Base-by-base conservation (phyloP, 2,329 filamentous ascomycete species). In the Teratosphaeriaceae sp. region DNA sequence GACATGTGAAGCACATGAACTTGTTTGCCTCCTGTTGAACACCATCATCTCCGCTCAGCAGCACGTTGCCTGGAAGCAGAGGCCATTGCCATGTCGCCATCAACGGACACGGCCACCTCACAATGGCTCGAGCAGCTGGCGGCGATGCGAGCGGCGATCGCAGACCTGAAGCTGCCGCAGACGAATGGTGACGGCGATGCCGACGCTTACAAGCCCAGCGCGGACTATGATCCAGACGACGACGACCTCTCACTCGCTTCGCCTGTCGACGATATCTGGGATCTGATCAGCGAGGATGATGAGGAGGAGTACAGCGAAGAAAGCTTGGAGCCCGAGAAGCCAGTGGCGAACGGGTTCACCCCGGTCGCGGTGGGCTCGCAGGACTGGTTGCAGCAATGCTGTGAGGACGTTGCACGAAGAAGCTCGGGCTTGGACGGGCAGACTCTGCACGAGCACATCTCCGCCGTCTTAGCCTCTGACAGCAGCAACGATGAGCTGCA, bases 51-150 rank as follows among this genome's bases (percentile, higher is more conserved):
- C n/a, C n/a, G n/a, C n/a, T n/a, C n/a, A n/a, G n/a, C n/a, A n/a
- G n/a, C n/a, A n/a, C n/a, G n/a, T n/a, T n/a, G n/a, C n/a, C n/a
- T n/a, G n/a, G n/a, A n/a, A n/a, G n/a, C n/a, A n/a, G n/a, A n/a
- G n/a, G n/a, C n/a, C n/a, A n/a, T n/a, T n/a, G n/a, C n/a, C 48
- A 70, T 71, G 68, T 63, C 65, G 26, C 50, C 64, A 4, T 57
- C 62, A 3, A 41, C 65, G 26, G 43, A 48, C 20, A 34, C 21
- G 3, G 45, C 49, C 6, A 73, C 82, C 60, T 70, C 72, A 34
- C 76, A 85, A 76, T 97, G 92, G 92, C 81, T 90, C 52, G 76
- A 80, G 46, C 88, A 96, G 62, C 79, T 94, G 55, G 77, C 80
- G 21, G 80, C 84, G 23, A 97, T 98, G 92, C 83, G 84, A 59